phyloP scores from a whole-genome alignment of 2,329 filamentous ascomycete species.

The Penicillium sp. region DNA sequence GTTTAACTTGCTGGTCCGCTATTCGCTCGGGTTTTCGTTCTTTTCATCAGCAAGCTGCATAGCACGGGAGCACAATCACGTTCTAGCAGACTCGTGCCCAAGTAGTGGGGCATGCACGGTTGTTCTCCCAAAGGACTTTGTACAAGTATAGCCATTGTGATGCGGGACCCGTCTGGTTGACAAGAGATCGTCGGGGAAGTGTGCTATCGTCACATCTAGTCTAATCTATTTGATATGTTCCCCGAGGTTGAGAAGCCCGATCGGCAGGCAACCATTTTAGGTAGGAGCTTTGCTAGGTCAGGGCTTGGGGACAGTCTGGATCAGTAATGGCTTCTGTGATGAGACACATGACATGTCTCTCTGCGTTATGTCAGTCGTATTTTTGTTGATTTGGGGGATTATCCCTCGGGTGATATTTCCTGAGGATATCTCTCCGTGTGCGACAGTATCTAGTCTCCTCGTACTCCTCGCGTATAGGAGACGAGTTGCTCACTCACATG shows the following conservation, averaged over 20 bases:
- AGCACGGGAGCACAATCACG: conserved; percentile 7
- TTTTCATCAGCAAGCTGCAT: conserved; percentile 3
- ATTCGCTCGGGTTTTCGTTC: neutral
- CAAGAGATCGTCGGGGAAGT: neutral
- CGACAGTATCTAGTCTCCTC: neutral
- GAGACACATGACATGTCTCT: neutral
- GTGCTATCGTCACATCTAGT: neutral
- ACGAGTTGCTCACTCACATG: neutral
- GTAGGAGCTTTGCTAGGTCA: neutral
- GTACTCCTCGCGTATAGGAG: neutral
- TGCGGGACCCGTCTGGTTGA: conserved; percentile 1
- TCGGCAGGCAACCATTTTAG: neutral
- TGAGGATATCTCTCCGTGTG: neutral
- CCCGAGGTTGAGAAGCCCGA: neutral
- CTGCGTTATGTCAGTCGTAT: neutral
- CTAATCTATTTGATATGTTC: neutral
- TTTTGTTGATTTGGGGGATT: neutral
- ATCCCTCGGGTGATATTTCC: neutral
- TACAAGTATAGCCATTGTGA: conserved; percentile 3
- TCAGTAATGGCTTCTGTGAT: neutral
- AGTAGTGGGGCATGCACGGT: conserved; percentile 12
- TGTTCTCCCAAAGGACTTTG: conserved; percentile 8
- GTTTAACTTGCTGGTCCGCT: neutral
- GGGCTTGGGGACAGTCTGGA: neutral
- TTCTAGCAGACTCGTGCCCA: conserved; percentile 8